Base-by-base conservation (phyloP, 495 filamentous ascomycete species). In the Haplographium delicatum region DNA sequence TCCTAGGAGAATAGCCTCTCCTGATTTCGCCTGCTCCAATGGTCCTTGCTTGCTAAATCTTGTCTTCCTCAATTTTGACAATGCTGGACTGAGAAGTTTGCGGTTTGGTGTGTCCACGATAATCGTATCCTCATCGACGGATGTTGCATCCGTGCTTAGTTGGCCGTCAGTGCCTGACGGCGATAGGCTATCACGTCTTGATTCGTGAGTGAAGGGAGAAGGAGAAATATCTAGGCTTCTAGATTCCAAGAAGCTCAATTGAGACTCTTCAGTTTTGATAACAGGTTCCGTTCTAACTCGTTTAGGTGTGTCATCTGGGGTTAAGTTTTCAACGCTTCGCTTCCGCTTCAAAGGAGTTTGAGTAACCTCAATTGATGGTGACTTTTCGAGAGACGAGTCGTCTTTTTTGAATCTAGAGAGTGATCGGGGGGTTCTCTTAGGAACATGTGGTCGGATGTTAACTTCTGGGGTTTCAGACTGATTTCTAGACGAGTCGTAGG, bases 381-480 rank as follows among this genome's bases (percentile, higher is more conserved):
- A 54, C 24, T 48, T 37, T 7, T 10, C 44, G 2, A 35, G 16
- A 16, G 53, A 18, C 0, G 53, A 47, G 4, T 47, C 34, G 13
- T 44, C n/a, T 30, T 58, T 50, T 37, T 59, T 52, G 19, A 59
- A 51, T 31, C 43, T 31, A 5, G 52, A 48, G 20, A 55, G 37
- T 7, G 55, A 56, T 42, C 46, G 39, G 20, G 60, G 53, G n/a
- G 53, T 57, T 31, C 35, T 50, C 45, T 54, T 59, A 2, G 28
- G 18, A 7, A 62, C 53, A 13, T 42, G 37, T 18, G 60, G 60
- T 40, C 60, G 53, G 20, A 57, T 50, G 19, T 52, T 57, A 28
- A 62, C 27, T 40, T 62, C 60, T 41, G 60, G 60, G 10, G 60
- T 62, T 48, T 44, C 42, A 4, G 60, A 62, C 20, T 51, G 40